Base-by-base conservation (phyloP, 1,284 basidiomycete genomes). In the Cutaneotrichosporon dermatis region DNA sequence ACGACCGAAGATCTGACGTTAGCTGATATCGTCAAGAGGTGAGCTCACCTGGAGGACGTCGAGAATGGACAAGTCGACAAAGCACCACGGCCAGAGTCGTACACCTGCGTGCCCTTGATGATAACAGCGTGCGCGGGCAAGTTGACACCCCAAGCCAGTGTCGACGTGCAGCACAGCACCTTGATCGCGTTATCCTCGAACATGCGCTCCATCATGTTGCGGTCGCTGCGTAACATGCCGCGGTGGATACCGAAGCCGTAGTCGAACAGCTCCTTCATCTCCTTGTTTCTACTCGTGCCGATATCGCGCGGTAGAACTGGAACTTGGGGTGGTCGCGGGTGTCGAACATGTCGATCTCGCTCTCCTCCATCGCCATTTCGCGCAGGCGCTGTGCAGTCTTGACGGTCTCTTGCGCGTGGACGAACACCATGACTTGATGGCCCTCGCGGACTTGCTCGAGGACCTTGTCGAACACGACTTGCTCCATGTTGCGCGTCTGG, bases 361-460 rank as follows among this genome's bases (percentile, higher is more conserved):
- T 90, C 66, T 97, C 92, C 13, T 82, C 77, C 7, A 84, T 73
- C 0, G 92, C 88, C 63, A 88, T 84, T 65, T 99, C 96, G 59
- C 87, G 86, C 12, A 99, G 82, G n/a, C 84, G 85, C 70, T 87
- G 80, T 0, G 94, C 93, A 0, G 91, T 86, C 74, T 96, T 97
- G 62, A 99, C 96, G 0, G 96, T 99, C 72, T 99, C 96, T 77
- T 97, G 85, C n/a, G 96, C 92, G 76, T 99, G 96, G 9, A 99
- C 96, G 72, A 99, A 99, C 0, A 99, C 92, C 95, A 99, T 99
- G 59, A 98, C 93, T 77, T 99, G 96, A 77, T 99, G 96, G 0
- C 92, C 94, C 69, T 87, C 85, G 52, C 80, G 82, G 12, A 96
- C 89, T 8, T 96, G 81, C 49, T 89, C 87, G 33, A 71, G 40